Conservation (phyloP, 2,329 filamentous ascomycete genomes). For the Acarospora socialis region DNA sequence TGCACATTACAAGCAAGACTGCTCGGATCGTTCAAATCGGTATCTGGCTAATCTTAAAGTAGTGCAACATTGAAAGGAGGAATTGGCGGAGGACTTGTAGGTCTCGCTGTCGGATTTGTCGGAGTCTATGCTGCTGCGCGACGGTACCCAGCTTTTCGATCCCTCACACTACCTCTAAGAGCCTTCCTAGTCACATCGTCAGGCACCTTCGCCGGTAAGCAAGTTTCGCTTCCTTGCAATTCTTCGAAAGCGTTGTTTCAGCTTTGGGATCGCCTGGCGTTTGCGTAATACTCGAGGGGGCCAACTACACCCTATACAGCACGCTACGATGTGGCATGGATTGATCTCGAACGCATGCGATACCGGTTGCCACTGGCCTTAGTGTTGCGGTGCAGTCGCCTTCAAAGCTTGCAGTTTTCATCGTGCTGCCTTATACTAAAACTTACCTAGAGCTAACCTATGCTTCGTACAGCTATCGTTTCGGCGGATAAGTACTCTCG, state of each 20-base stretch:
- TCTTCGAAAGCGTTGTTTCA: too few relatives aligned
- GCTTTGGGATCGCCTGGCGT: too few relatives aligned
- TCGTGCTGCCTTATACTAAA: neutral
- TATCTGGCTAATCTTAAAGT: constrained; percentile 13
- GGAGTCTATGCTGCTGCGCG: constrained; percentile 54
- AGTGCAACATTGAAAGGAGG: constrained; percentile 68
- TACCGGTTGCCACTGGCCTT: too few relatives aligned
- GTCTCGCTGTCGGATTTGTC: constrained; percentile 50
- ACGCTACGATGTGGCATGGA: too few relatives aligned
- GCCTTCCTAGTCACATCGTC: constrained; percentile 75
- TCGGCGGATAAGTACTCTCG: constrained; percentile 64
- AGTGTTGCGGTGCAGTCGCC: too few relatives aligned
- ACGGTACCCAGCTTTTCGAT: constrained; percentile 64
- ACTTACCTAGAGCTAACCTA: constrained; percentile 19
- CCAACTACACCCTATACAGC: too few relatives aligned
- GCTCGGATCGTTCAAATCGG: neutral
- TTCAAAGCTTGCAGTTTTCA: neutral
- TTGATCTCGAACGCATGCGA: too few relatives aligned
- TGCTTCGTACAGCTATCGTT: constrained; percentile 45
- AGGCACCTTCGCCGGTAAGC: constrained; percentile 59
- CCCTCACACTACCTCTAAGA: constrained; percentile 77
- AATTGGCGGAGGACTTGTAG: constrained; percentile 53
- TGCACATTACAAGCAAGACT: constrained; percentile 57
- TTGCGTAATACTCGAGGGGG: too few relatives aligned
- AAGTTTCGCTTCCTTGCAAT: constrained; percentile 11